Evolutionary conservation across 352 stramenopile genomes (phyloP).

Genomic region (Globisporangium cystogenes): DNA sequence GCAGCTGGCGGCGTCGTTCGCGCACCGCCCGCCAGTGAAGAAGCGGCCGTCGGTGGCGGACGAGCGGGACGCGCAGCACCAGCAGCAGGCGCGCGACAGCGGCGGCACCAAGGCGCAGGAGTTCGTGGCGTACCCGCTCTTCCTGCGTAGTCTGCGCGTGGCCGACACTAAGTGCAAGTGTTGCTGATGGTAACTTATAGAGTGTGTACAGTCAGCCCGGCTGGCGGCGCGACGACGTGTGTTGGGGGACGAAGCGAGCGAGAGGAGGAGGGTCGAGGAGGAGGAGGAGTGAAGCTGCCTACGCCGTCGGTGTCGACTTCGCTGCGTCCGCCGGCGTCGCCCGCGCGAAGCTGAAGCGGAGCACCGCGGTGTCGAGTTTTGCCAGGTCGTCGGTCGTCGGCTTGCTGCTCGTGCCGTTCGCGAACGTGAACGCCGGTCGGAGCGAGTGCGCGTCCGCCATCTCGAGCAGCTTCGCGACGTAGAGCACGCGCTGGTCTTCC

Average conservation of each 20-base stretch:
- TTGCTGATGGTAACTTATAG: conserved; percentile 17
- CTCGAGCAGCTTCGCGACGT: conserved; percentile 63
- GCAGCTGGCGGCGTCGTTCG: conserved; percentile 61
- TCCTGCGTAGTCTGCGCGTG: conserved; percentile 66
- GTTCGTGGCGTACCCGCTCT: conserved; percentile 65
- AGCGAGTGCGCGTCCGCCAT: conserved; percentile 34
- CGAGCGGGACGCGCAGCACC: conserved; percentile 9
- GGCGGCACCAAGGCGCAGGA: conserved; percentile 6
- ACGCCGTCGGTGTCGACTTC: no score
- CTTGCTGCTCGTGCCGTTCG: conserved; percentile 12
- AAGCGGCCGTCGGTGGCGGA: conserved; percentile 16
- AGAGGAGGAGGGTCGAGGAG: no score
- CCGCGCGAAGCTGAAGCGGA: conserved; percentile 38
- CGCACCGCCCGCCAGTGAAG: conserved; percentile 18
- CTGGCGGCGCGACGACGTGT: no score
- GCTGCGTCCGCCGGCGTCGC: not conserved
- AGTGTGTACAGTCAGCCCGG: not conserved
- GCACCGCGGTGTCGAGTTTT: conserved; percentile 50
- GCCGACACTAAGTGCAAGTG: conserved; percentile 30
- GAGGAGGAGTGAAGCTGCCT: no score
- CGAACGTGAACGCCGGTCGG: conserved; percentile 27
- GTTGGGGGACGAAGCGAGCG: no score
- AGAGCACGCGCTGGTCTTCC: conserved; percentile 58
- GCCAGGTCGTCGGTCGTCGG: conserved; percentile 40
- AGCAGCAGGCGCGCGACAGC: conserved; percentile 6